phyloP scores from a whole-genome alignment of 371 early-diverging fungal genomes.

The Lichtheimia corymbifera region DNA sequence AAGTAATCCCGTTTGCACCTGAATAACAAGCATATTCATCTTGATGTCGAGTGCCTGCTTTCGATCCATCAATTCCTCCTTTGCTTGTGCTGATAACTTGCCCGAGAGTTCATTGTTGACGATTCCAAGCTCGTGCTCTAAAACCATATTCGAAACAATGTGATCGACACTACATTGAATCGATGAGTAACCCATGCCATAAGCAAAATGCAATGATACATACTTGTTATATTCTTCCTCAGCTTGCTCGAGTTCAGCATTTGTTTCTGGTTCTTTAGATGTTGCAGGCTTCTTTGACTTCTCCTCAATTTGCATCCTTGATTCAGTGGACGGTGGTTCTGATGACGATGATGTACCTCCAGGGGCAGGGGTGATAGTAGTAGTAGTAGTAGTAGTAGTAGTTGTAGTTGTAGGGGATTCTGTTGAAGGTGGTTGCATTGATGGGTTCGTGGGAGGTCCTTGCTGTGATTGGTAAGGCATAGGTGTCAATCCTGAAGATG shows the following conservation, averaged over 20 bases:
- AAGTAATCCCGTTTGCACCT: conserved; percentile 75
- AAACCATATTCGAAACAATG: conserved; percentile 76
- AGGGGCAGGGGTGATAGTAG: conserved; percentile 2
- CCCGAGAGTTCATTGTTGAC: conserved; percentile 49
- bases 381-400: neutral
- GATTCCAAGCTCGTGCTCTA: conserved; percentile 70
- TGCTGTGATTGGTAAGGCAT: conserved; percentile 6
- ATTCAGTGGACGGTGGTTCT: neutral
- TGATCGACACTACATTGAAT: conserved; percentile 59
- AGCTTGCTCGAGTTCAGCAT: conserved; percentile 42
- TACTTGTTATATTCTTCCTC: conserved; percentile 56
- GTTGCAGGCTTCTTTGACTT: neutral
- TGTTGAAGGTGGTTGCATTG: conserved; percentile 8
- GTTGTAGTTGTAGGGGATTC: neutral
- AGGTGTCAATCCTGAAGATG: conserved; percentile 28
- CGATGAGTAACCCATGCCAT: neutral
- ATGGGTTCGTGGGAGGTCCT: neutral
- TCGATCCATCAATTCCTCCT: conserved; percentile 68
- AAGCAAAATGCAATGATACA: neutral
- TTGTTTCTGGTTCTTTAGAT: neutral
- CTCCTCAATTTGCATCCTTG: neutral
- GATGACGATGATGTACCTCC: conserved; percentile 4
- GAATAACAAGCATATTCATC: conserved; percentile 78
- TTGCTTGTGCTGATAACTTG: conserved; percentile 40
- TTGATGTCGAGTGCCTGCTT: conserved; percentile 74